Evolutionary conservation across 2,329 filamentous ascomycete species (phyloP).

Genomic region (Emmonsiellopsis sp.): DNA sequence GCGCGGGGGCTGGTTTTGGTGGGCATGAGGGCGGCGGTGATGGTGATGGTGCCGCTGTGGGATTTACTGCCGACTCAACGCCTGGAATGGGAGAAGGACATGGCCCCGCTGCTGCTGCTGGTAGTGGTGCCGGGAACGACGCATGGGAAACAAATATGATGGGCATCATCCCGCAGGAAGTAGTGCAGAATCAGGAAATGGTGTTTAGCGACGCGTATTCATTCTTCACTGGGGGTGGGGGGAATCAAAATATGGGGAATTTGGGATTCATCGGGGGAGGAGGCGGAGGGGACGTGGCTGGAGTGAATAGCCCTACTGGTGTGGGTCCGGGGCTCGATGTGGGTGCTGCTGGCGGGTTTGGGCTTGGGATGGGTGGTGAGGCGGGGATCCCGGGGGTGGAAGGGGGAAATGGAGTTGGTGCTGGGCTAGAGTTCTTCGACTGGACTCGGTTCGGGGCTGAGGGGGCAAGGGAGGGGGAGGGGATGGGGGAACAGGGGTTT

Average conservation of each 20-base stretch:
- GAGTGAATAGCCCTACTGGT: neutral
- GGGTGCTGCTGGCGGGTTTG: neutral
- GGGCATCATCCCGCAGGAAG: neutral
- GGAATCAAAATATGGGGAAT: neutral
- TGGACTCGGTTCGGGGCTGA: neutral
- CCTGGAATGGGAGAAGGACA: neutral
- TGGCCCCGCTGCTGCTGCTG: neutral
- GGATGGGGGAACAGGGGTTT: neutral
- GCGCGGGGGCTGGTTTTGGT: neutral
- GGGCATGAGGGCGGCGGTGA: neutral
- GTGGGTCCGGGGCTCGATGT: neutral
- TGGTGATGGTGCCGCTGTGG: neutral
- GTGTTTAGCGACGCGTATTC: slow-evolving; percentile 1
- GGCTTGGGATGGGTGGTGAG: neutral
- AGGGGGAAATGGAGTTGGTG: neutral
- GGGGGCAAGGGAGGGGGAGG: neutral
- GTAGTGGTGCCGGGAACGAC: neutral
- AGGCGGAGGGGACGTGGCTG: too few relatives aligned
- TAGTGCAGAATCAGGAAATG: slow-evolving; percentile 1
- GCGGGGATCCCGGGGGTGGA: neutral
- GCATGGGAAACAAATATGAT: neutral
- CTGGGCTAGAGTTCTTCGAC: neutral
- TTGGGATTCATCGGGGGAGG: neutral
- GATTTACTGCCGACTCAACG: neutral
- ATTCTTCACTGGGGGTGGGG: neutral